phyloP scores from a whole-genome alignment of 257 asterid genomes.

The Solanum rostratum region DNA sequence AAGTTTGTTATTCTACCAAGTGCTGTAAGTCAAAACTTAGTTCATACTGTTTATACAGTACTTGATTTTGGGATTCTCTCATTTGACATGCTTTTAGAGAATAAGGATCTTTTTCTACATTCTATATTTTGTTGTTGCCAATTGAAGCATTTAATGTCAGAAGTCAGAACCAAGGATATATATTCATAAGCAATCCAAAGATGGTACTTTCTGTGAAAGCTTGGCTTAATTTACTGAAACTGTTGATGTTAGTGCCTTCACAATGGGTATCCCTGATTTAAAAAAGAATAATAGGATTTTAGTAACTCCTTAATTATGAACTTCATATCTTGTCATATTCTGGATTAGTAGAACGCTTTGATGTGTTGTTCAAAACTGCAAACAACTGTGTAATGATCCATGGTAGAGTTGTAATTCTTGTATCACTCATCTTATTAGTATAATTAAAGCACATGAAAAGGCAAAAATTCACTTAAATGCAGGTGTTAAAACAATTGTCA shows the following conservation, averaged over 20 bases:
- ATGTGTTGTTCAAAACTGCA: background rate
- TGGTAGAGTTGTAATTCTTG: background rate
- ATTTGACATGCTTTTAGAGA: background rate
- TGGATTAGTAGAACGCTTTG: background rate
- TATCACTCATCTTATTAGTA: background rate
- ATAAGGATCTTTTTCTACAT: background rate
- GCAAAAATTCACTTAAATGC: slow-evolving; percentile 3
- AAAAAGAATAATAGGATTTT: background rate
- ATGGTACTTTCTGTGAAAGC: background rate
- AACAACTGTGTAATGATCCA: background rate
- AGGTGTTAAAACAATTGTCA: slow-evolving; percentile 44
- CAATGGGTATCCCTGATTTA: background rate
- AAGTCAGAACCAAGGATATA: background rate
- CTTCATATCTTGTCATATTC: background rate
- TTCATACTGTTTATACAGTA: background rate
- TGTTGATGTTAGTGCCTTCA: background rate
- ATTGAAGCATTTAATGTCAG: background rate
- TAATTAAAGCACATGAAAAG: background rate
- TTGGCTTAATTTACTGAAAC: background rate
- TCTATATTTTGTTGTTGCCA: background rate
- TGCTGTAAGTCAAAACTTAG: background rate
- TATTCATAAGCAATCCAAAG: background rate
- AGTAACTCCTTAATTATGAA: background rate
- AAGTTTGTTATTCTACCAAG: background rate
- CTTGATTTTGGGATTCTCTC: background rate